phyloP scores from a whole-genome alignment of 2,329 filamentous ascomycete genomes.

The Rutstroemia sp. region DNA sequence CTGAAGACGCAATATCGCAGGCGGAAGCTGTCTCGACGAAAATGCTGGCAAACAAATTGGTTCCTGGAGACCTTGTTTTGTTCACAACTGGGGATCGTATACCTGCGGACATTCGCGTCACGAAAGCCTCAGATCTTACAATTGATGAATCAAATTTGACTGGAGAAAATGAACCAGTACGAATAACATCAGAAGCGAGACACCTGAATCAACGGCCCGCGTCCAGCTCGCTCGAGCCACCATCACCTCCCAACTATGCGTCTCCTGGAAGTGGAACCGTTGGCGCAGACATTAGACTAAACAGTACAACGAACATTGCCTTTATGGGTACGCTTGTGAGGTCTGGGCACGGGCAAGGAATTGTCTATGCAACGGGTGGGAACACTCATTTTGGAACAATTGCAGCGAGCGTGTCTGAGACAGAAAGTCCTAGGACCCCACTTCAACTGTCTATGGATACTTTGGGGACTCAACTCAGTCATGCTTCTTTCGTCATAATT shows the following conservation, averaged over 20 bases:
- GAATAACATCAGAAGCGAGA: constrained; percentile 62
- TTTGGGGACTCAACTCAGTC: constrained; percentile 92
- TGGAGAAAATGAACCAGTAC: constrained; percentile 89
- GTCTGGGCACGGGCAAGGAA: constrained; percentile 88
- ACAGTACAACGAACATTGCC: constrained; percentile 81
- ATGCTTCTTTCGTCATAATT: constrained; percentile 93
- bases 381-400: constrained; percentile 95
- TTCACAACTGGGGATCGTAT: constrained; percentile 96
- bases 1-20: constrained; percentile 48
- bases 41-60: constrained; percentile 78
- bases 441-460: constrained; percentile 95
- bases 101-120: constrained; percentile 92
- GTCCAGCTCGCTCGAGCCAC: constrained; percentile 29
- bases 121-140: constrained; percentile 77
- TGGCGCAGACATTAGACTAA: constrained; percentile 59
- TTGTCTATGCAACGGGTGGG: constrained; percentile 94
- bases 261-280: constrained; percentile 51
- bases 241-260: constrained; percentile 49
- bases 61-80: constrained; percentile 85
- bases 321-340: constrained; percentile 98
- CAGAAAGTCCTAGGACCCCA: constrained; percentile 89
- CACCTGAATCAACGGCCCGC: constrained; percentile 26
- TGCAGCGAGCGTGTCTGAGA: constrained; percentile 86
- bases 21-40: constrained; percentile 66
- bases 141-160: constrained; percentile 97